These are phyloP conservation scores for Paramecium pentaurelia DNA, from an alignment of 73 alveolate genomes.

Conservation along the genomic window DNA sequence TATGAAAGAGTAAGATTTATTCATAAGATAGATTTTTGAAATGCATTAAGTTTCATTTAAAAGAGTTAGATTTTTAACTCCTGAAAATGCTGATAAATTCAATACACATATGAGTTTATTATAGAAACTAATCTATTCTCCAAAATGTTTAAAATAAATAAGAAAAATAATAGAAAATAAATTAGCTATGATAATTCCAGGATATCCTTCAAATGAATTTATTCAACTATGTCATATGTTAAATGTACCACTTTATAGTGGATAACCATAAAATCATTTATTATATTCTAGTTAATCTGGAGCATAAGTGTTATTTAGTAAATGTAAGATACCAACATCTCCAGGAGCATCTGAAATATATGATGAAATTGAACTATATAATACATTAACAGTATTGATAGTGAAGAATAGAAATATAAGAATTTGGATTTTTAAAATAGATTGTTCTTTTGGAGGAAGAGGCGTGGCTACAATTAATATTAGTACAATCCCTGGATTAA, in stretches of 20 bases:
- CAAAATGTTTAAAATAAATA: neutral
- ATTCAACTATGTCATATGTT: neutral
- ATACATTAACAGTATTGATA: constrained; percentile 27
- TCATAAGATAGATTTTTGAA: neutral
- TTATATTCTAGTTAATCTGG: constrained; percentile 19
- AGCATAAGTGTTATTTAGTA: neutral
- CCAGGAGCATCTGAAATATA: constrained; percentile 45
- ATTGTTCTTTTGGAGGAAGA: neutral
- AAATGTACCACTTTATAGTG: constrained; percentile 1
- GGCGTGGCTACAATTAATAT: constrained; percentile 34
- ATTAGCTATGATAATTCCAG: neutral
- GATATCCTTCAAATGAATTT: neutral
- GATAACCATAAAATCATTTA: neutral
- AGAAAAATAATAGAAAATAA: neutral
- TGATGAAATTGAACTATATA: constrained; percentile 21
- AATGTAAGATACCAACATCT: neutral
- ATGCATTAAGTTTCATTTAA: neutral
- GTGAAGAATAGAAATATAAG: neutral
- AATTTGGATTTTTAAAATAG: constrained; percentile 24
- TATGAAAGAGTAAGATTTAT: constrained; percentile 12
- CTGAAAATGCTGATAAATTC: neutral
- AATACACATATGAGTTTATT: constrained; percentile 4
- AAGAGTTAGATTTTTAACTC: neutral
- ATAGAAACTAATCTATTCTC: constrained; percentile 16
- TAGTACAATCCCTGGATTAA: neutral